Percentiles rank a stretch among this genome's conserved stretches.
These are phyloP conservation scores for Phaeodactylum tricornutum DNA, from an alignment of 108 stramenopile genomes.

Conservation along the genomic window DNA sequence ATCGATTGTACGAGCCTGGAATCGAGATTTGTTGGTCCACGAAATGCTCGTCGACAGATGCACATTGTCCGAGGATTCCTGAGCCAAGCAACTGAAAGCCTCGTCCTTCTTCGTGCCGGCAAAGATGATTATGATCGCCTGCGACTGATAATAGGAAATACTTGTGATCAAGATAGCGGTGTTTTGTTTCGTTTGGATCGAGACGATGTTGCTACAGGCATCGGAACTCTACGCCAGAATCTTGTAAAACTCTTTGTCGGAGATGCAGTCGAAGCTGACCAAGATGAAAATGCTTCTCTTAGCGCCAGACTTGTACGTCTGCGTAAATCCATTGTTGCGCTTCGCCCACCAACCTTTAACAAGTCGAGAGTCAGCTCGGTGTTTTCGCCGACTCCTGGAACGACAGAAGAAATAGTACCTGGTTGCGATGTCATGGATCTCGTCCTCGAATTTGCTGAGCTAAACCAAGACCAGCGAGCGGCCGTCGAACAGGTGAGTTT, in stretches of 20 bases:
- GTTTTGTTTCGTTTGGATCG: constrained; percentile 63
- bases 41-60: constrained; percentile 30
- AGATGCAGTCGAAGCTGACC: constrained; percentile 5
- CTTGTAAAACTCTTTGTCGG: constrained; percentile 45
- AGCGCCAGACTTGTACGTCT: constrained; percentile 21
- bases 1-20: constrained; percentile 29
- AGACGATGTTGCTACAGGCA: constrained; percentile 41
- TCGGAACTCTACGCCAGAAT: constrained; percentile 71
- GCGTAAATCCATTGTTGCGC: constrained; percentile 25
- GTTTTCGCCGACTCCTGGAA: constrained; percentile 18
- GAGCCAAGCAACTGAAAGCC: constrained; percentile 15
- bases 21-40: not conserved
- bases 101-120: constrained; percentile 29
- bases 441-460: constrained; percentile 33
- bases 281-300: not conserved
- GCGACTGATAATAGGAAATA: too few species aligned
- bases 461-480: constrained; percentile 68
- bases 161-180: too few species aligned
- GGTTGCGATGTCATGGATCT: constrained; percentile 50
- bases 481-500: constrained; percentile 54
- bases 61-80: constrained; percentile 57
- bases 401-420: constrained; percentile 9
- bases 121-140: constrained; percentile 39
- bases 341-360: constrained; percentile 23
- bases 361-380: not conserved